Evolutionary conservation across 768 basidiomycete genomes (phyloP), one percentile per base, ranked within the genome.

Genomic region (Agaricus subrufescens): DNA sequence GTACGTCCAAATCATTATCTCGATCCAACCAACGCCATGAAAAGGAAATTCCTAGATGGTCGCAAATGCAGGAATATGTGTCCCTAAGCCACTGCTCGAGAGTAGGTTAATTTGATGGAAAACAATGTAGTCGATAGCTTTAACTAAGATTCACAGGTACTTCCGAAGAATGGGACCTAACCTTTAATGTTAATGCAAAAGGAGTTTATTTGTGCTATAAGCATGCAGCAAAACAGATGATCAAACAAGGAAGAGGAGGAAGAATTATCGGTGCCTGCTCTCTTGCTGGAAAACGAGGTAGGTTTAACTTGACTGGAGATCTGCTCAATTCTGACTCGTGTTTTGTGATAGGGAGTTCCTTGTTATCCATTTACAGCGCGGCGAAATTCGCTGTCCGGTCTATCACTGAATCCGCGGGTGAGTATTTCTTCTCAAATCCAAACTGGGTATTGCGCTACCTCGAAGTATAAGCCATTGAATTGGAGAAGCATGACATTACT

Each of bases 151-250:
- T 44, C 23, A 26, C 42, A 75, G 80, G 71, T 3, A 62, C 65
- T 3, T 46, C 69, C 1, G 67, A 74, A 8, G 66, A 73, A 0
- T 77, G 70, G 73, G 73, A 84, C 62, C 67, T 62, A 62, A 40
- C 69, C 6, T 68, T 79, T 58, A 69, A 73, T 4, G 69, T 86
- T 61, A 87, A 87, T 61, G 71, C 77, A 58, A 76, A 80, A 52
- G 84, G 84, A 38, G 69, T 75, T 2, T 85, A 81, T 69, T 74
- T 82, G 58, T 86, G 82, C 63, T 86, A 86, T 45, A 82, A 85
- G 52, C 74, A 85, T 57, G 86, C 84, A 1, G 84, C 81, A 15
- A 70, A 69, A 50, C 78, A 81, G 61, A 87, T 87, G 86, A 65
- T 68, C 25, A 73, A 84, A 8, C 80, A 81, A 67, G 75, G 77